A percentile compares a stretch with the other conserved stretches of the same genome.
These are phyloP conservation scores for Telopea speciosissima DNA, from an alignment of 177 flowering plant species.

Conservation along the genomic window DNA sequence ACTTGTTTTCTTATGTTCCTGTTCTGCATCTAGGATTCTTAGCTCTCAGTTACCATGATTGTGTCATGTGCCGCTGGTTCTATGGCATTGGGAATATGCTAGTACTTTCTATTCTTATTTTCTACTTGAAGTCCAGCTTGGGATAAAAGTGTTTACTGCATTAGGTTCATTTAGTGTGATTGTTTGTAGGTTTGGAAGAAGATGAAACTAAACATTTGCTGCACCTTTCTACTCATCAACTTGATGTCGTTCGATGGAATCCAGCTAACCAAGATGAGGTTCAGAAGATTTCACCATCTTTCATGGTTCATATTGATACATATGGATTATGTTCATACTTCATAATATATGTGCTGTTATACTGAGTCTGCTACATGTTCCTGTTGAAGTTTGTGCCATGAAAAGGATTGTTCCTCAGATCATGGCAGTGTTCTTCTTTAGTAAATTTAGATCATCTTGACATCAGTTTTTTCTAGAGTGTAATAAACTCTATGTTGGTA, in stretches of 20 bases:
- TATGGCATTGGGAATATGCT: not conserved
- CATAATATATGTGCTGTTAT: conserved; percentile 1
- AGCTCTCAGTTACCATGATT: not conserved
- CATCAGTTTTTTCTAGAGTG: not conserved
- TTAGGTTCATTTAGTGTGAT: not conserved
- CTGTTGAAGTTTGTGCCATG: not conserved
- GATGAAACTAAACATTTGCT: conserved; percentile 63
- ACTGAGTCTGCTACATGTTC: not conserved
- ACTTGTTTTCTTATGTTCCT: too few species aligned
- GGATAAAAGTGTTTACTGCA: not conserved
- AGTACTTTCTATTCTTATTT: not conserved
- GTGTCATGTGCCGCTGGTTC: not conserved
- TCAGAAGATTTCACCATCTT: conserved; percentile 4
- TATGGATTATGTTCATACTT: conserved; percentile 4
- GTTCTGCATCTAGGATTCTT: not conserved
- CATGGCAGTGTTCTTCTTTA: not conserved
- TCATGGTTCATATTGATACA: conserved; percentile 5
- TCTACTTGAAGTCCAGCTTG: not conserved
- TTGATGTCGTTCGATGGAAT: conserved; percentile 84
- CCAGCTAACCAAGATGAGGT: conserved; percentile 85
- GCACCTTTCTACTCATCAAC: conserved; percentile 41
- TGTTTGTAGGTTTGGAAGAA: conserved; percentile 34
- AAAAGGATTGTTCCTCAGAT: not conserved
- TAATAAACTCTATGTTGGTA: not conserved
- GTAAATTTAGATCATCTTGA: too few species aligned